Evolutionary conservation across 192 early-diverging fungal genomes (phyloP), one percentile per base, ranked within the genome.

Genomic region (Allomyces javanicus): DNA sequence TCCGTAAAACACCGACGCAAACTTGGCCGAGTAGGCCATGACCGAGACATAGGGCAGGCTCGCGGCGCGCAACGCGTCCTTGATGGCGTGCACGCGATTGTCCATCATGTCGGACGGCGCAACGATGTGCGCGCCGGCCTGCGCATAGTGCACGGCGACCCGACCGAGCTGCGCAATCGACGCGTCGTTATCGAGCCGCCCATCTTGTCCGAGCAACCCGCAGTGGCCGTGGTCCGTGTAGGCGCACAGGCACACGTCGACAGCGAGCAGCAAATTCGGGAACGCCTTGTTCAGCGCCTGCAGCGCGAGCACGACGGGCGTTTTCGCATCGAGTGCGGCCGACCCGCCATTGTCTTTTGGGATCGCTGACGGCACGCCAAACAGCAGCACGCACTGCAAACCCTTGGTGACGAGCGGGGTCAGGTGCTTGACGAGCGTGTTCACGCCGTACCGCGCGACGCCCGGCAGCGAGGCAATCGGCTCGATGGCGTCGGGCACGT

Each of bases 71-170:
- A 99, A 77, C 0, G 77, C 79, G 72, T 90, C 73, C 78, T 99
- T 99, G 76, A 99, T 96, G 10, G 89, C 88, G 64, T 82, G 77
- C 72, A 99, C 89, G 65, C 96, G 84, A 45, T 89, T 89, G 63
- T 95, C 96, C 94, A 96, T 97, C 95, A 97, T 97, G 72, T 97
- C 94, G 17, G 88, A 91, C 11, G 94, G 94, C 4, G 93, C 86
- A 7, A 97, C 87, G 67, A 90, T 83, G 44, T 94, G 89, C 61
- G 89, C 89, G 50, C 93, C 96, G 3, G 93, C 93, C 65, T 85
- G 79, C 21, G 92, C 93, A 77, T 94, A 99, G 62, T 76, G 81
- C 44, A 92, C 74, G 11, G 90, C 84, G 5, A 96, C 89, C 67
- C 91, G 82, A 0, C 88, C 91, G 44, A 99, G 63, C 10, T 94